Percentiles rank a stretch among this genome's conserved stretches.
These are phyloP conservation scores for Candida mattraensis DNA, from an alignment of 805 yeast genomes.

Conservation along the genomic window DNA sequence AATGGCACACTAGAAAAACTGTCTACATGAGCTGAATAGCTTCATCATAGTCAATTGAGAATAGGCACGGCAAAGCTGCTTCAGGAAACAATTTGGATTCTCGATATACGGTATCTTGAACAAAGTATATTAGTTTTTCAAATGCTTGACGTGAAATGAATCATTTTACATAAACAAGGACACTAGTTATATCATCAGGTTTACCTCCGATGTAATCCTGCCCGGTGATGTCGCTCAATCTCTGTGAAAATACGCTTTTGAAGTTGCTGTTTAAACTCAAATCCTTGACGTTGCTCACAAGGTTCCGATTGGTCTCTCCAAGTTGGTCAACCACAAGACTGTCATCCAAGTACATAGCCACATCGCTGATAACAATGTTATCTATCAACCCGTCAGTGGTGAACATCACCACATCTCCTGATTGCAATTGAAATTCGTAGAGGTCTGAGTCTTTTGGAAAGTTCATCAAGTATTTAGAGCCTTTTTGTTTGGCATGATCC, in stretches of 20 bases:
- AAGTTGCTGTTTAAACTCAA: constrained; percentile 71
- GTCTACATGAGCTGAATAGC: too few relatives aligned
- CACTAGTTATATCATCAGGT: constrained; percentile 90
- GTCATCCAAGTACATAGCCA: constrained; percentile 66
- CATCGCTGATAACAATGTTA: constrained; percentile 72
- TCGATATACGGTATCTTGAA: too few relatives aligned
- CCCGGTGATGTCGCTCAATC: constrained; percentile 62
- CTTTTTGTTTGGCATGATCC: constrained; percentile 51
- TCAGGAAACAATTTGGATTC: too few relatives aligned
- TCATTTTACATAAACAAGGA: constrained; percentile 61
- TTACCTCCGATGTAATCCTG: constrained; percentile 85
- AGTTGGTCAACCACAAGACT: constrained; percentile 38
- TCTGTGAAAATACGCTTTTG: constrained; percentile 86
- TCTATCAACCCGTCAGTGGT: constrained; percentile 96
- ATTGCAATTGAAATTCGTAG: constrained; percentile 61
- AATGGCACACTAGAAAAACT: too few relatives aligned
- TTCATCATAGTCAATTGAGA: not conserved
- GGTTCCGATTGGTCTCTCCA: constrained; percentile 48
- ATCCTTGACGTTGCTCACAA: constrained; percentile 66
- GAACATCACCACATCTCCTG: constrained; percentile 75
- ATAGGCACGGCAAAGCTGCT: too few relatives aligned
- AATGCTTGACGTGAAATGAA: too few relatives aligned
- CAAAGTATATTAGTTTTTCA: too few relatives aligned
- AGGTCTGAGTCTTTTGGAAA: constrained; percentile 67
- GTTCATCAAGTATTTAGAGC: constrained; percentile 68